Evolutionary conservation across 352 stramenopile species (phyloP).

Genomic region (Globisporangium perplexum): DNA sequence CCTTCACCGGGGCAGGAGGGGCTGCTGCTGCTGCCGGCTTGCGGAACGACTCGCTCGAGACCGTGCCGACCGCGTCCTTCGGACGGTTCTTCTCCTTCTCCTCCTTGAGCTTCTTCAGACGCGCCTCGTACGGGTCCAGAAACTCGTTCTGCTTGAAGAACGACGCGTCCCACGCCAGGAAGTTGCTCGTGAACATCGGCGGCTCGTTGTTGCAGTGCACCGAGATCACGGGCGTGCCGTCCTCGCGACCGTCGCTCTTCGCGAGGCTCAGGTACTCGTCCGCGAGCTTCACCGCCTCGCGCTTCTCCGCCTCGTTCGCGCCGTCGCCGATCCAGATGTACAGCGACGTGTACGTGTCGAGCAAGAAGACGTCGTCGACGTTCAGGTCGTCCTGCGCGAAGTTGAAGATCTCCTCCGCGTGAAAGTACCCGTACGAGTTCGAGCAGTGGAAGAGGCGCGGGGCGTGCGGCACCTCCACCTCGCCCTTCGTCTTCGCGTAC

Average conservation of each 20-base stretch:
- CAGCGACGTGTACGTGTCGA: conserved; percentile 87
- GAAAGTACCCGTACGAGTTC: conserved; percentile 85
- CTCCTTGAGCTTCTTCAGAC: conserved; percentile 70
- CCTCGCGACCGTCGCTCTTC: conserved; percentile 75
- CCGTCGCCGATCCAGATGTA: conserved; percentile 89
- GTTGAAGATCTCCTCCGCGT: conserved; percentile 79
- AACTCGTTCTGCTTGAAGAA: conserved; percentile 86
- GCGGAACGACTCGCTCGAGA: conserved; percentile 42
- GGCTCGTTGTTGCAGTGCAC: conserved; percentile 82
- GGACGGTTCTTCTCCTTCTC: conserved; percentile 70
- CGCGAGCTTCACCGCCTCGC: conserved; percentile 49
- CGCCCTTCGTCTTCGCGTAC: conserved; percentile 63
- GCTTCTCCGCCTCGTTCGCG: conserved; percentile 74
- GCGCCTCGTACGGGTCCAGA: conserved; percentile 86
- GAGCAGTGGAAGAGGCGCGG: conserved; percentile 89
- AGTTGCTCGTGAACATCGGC: conserved; percentile 89
- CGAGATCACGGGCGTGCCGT: conserved; percentile 78
- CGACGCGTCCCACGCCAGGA: conserved; percentile 82
- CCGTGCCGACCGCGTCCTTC: conserved; percentile 48
- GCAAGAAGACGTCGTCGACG: conserved; percentile 88
- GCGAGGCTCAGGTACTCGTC: conserved; percentile 67
- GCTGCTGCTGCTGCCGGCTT: conserved; percentile 1
- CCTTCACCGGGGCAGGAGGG: conserved; percentile 10
- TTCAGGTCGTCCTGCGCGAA: conserved; percentile 91
- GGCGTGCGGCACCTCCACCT: conserved; percentile 62